Percentiles rank a stretch among this genome's conserved stretches.
Evolutionary conservation across 2,329 filamentous ascomycete genomes (phyloP).

Genomic region (Neonectria ditissima): DNA sequence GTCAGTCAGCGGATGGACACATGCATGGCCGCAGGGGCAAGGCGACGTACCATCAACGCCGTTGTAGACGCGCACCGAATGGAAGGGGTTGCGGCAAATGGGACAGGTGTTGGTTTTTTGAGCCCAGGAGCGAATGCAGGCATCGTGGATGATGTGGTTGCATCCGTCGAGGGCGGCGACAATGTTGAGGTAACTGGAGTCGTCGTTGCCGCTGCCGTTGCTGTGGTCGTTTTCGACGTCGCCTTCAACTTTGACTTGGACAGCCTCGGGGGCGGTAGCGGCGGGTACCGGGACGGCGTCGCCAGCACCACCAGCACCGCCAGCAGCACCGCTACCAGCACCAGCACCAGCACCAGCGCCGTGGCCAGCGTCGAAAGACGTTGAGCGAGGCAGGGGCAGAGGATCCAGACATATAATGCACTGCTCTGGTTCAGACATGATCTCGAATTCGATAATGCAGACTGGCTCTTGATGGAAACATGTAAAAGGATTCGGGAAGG

Average conservation of each 20-base stretch:
- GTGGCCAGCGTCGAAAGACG: conserved; percentile 41
- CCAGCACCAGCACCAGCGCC: conserved; percentile 23
- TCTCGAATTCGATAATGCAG: conserved; percentile 55
- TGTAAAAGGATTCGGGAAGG: conserved; percentile 54
- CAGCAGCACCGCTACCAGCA: conserved; percentile 31
- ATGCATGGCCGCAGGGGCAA: conserved; percentile 32
- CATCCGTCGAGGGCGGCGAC: conserved; percentile 78
- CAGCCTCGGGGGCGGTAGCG: conserved; percentile 39
- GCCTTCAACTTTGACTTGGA: conserved; percentile 32
- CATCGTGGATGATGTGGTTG: conserved; percentile 91
- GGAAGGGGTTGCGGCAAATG: conserved; percentile 93
- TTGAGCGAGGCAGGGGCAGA: conserved; percentile 62
- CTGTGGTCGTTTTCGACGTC: neutral
- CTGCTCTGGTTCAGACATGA: conserved; percentile 69
- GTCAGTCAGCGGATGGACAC: conserved; percentile 35
- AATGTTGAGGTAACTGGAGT: conserved; percentile 54
- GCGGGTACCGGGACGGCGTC: conserved; percentile 41
- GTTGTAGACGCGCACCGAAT: conserved; percentile 86
- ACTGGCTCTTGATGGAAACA: conserved; percentile 57
- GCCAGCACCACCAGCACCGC: conserved; percentile 36
- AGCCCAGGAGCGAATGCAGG: conserved; percentile 93
- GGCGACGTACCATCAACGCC: conserved; percentile 78
- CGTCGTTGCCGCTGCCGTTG: conserved; percentile 31
- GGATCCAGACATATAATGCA: conserved; percentile 78
- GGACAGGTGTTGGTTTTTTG: conserved; percentile 98